These are phyloP conservation scores for Pythium volutum DNA, from an alignment of 352 stramenopile species.

Conservation along the genomic window DNA sequence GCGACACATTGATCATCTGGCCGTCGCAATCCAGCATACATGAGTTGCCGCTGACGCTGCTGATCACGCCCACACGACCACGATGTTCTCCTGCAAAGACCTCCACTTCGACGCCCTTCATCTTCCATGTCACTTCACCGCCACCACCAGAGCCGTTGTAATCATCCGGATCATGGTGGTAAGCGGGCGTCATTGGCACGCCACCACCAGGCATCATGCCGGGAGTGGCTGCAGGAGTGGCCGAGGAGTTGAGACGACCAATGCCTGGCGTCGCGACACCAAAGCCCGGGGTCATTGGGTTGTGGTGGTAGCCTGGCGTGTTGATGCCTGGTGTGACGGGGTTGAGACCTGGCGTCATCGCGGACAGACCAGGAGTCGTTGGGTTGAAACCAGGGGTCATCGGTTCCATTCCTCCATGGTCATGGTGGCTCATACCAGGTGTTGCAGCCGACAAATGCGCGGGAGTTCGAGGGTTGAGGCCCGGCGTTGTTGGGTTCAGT, in stretches of 20 bases:
- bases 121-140: constrained; percentile 85
- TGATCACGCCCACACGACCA: constrained; percentile 73
- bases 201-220: constrained; percentile 56
- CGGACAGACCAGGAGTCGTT: constrained; percentile 73
- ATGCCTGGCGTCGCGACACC: constrained; percentile 69
- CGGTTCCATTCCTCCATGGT: constrained; percentile 75
- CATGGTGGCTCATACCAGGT: constrained; percentile 63
- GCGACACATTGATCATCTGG: constrained; percentile 55
- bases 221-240: constrained; percentile 64
- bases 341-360: constrained; percentile 80
- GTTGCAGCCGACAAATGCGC: constrained; percentile 69
- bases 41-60: constrained; percentile 59
- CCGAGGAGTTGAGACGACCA: constrained; percentile 63
- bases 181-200: constrained; percentile 77
- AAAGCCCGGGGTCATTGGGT: constrained; percentile 86
- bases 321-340: constrained; percentile 79
- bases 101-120: constrained; percentile 84
- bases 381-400: constrained; percentile 88
- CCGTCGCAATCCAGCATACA: constrained; percentile 83
- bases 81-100: constrained; percentile 64
- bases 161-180: constrained; percentile 52
- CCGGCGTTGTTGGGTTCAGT: constrained; percentile 76
- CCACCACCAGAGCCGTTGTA: constrained; percentile 31
- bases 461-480: constrained; percentile 71
- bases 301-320: constrained; percentile 82